Conservation (phyloP, 2,329 filamentous ascomycete genomes). For the Penicillium sp. region DNA sequence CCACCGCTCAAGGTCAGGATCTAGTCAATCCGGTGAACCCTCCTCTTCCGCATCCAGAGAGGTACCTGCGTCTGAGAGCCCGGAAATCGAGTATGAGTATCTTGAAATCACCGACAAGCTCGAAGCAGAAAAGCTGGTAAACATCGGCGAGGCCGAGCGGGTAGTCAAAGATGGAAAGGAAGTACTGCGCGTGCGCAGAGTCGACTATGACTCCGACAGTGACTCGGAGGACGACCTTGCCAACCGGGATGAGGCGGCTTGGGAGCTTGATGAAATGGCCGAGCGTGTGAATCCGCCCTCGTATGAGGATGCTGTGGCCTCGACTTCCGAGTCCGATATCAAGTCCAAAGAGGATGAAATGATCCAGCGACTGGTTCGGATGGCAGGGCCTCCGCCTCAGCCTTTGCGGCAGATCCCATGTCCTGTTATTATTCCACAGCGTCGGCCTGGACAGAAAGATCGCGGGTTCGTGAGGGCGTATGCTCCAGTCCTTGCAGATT, state of each 20-base stretch:
- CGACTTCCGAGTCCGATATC: background rate
- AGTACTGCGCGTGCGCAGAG: background rate
- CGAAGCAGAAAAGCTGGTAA: background rate
- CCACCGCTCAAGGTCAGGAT: background rate
- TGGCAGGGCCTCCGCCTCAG: background rate
- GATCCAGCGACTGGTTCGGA: background rate
- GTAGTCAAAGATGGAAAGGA: background rate
- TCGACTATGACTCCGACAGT: background rate
- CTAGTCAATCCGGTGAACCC: background rate
- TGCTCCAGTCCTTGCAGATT: background rate
- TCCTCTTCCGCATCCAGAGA: background rate
- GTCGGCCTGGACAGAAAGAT: background rate
- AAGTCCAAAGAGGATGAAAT: background rate
- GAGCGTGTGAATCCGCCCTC: background rate
- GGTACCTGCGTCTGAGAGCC: background rate
- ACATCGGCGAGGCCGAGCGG: background rate
- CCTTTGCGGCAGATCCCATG: background rate
- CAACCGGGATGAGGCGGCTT: background rate
- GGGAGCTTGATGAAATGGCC: background rate
- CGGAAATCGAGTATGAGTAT: background rate
- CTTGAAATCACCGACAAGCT: background rate
- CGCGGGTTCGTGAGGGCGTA: background rate
- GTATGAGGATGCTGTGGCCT: background rate
- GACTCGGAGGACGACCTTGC: background rate
- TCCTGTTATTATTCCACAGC: background rate